Conservation (phyloP, 441 rosid species). For the Melastoma candidum region DNA sequence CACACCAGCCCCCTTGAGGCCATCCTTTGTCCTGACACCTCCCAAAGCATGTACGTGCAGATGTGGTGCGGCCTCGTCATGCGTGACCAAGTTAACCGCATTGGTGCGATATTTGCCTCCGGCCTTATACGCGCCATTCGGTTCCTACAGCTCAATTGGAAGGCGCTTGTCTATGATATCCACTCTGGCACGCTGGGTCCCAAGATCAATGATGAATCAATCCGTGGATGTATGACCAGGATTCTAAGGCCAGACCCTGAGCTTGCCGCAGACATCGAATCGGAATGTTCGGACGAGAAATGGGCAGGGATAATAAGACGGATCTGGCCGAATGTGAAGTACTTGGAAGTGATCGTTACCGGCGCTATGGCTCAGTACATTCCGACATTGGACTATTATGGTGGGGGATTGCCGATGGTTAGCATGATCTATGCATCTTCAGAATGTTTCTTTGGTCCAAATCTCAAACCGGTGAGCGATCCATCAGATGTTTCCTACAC, state of each 20-base stretch:
- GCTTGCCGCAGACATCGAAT: conserved; percentile 30
- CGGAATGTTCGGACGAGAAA: conserved; percentile 31
- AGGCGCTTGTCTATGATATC: conserved; percentile 39
- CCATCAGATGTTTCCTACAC: conserved; percentile 64
- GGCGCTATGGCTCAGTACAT: conserved; percentile 75
- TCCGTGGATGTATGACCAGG: conserved; percentile 27
- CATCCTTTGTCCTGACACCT: conserved; percentile 53
- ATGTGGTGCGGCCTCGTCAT: conserved; percentile 60
- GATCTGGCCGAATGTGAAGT: conserved; percentile 65
- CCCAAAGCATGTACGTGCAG: conserved; percentile 69
- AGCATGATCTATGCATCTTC: conserved; percentile 72
- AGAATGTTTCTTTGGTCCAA: conserved; percentile 60
- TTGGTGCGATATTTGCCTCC: conserved; percentile 61
- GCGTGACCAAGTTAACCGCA: conserved; percentile 48
- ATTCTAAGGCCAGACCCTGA: conserved; percentile 36
- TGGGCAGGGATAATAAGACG: conserved; percentile 51
- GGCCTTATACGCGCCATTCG: conserved; percentile 58
- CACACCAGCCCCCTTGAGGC: conserved; percentile 66
- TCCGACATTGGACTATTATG: conserved; percentile 47
- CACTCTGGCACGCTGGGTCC: conserved; percentile 34
- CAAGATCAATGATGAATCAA: conserved; percentile 31
- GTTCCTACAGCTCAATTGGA: conserved; percentile 50
- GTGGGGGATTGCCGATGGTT: conserved; percentile 50
- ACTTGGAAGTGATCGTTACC: conserved; percentile 61
- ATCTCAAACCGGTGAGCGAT: conserved; percentile 53